Conservation (phyloP, 1,284 basidiomycete genomes). For the Apiotrichum montevideense region DNA sequence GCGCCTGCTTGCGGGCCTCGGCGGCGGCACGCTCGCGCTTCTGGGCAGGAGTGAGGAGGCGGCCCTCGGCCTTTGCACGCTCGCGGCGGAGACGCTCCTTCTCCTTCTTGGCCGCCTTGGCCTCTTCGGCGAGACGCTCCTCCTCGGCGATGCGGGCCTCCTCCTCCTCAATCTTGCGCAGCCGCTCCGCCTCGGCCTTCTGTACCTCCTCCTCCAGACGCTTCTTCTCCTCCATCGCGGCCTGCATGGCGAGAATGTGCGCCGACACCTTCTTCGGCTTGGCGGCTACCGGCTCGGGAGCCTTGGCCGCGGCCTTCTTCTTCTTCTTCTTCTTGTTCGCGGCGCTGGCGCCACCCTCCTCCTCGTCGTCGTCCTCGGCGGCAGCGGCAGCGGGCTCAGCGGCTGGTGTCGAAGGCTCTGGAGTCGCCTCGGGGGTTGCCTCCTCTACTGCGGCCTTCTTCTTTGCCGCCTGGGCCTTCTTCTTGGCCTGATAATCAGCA, state of each 20-base stretch:
- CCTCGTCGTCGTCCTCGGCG: constrained; percentile 48
- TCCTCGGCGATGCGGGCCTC: constrained; percentile 71
- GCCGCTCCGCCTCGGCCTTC: constrained; percentile 65
- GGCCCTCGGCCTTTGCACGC: constrained; percentile 86
- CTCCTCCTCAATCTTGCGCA: constrained; percentile 67
- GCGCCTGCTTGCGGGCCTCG: constrained; percentile 83
- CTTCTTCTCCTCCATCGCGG: constrained; percentile 84
- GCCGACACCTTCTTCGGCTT: constrained; percentile 62
- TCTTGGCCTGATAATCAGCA: constrained; percentile 64
- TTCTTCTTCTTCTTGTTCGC: constrained; percentile 60
- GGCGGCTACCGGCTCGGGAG: constrained; percentile 54
- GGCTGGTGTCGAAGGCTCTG: constrained; percentile 1
- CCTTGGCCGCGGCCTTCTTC: constrained; percentile 78
- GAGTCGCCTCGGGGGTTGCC: too few species aligned
- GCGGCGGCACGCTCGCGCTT: constrained; percentile 89
- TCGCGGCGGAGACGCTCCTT: constrained; percentile 70
- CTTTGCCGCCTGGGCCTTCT: constrained; percentile 83
- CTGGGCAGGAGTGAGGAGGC: constrained; percentile 87
- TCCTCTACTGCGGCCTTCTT: constrained; percentile 57
- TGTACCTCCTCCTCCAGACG: constrained; percentile 72
- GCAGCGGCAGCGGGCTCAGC: constrained; percentile 15
- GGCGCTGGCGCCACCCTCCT: constrained; percentile 53
- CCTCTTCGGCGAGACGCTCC: constrained; percentile 67
- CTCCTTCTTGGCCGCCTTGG: constrained; percentile 76
- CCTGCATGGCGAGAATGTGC: constrained; percentile 61